Conservation (phyloP, 1,139 yeast species). For the Arxiozyma telluris region DNA sequence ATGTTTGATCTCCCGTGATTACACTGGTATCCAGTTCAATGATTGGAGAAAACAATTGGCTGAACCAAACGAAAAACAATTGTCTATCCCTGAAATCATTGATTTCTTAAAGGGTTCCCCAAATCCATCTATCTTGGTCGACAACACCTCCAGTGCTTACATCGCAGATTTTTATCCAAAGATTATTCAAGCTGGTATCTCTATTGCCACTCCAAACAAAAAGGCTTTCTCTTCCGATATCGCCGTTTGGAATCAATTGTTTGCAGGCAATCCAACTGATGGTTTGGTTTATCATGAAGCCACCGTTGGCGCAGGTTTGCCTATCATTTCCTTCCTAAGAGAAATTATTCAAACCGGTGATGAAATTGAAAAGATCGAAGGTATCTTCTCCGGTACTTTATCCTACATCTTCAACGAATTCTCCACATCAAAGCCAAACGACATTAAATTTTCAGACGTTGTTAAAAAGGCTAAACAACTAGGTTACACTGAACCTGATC, state of each 20-base stretch:
- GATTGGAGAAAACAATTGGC: slow-evolving; percentile 44
- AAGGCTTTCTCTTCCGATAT: slow-evolving; percentile 88
- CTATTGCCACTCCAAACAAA: slow-evolving; percentile 96
- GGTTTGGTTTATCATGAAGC: slow-evolving; percentile 95
- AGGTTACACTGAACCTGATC: slow-evolving; percentile 99
- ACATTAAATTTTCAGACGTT: slow-evolving; percentile 76
- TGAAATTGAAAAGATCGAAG: slow-evolving; percentile 82
- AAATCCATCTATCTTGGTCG: slow-evolving; percentile 75
- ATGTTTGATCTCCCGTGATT: slow-evolving; percentile 61
- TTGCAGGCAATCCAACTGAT: slow-evolving; percentile 40
- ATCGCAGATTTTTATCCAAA: slow-evolving; percentile 71
- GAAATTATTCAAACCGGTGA: slow-evolving; percentile 91
- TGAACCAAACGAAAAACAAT: slow-evolving; percentile 44
- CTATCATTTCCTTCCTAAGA: slow-evolving; percentile 77
- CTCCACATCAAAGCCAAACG: slow-evolving; percentile 56
- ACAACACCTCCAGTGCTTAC: slow-evolving; percentile 79
- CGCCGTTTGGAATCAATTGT: slow-evolving; percentile 67
- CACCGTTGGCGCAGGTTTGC: slow-evolving; percentile 98
- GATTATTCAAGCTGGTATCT: slow-evolving; percentile 68
- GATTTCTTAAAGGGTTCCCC: slow-evolving; percentile 57
- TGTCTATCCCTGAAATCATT: slow-evolving; percentile 49
- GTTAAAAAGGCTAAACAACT: slow-evolving; percentile 78
- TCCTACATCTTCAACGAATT: slow-evolving; percentile 94
- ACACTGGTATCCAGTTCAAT: slow-evolving; percentile 56
- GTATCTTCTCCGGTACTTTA: slow-evolving; percentile 91